A percentile compares a stretch with the other conserved stretches of the same genome.
Evolutionary conservation across 768 basidiomycete species (phyloP).

Genomic region (Pleurotus platypus): DNA sequence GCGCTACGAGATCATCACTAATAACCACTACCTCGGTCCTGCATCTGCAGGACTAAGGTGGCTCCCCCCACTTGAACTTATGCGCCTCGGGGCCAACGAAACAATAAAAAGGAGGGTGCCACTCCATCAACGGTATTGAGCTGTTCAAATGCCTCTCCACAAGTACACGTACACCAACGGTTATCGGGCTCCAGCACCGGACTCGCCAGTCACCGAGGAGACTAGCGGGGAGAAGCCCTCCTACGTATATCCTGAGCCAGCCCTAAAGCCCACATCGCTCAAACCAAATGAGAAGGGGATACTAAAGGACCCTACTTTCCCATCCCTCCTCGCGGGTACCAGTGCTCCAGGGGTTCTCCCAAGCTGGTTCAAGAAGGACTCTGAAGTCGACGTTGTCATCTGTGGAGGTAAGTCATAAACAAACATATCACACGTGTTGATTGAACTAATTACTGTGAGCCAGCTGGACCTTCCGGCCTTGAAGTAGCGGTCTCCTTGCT

Average conservation of each 20-base stretch:
- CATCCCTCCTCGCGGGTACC: neutral
- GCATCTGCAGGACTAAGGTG: neutral
- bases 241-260: neutral
- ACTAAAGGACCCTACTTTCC: neutral
- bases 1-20: neutral
- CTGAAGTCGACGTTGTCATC: neutral
- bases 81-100: neutral
- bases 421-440: neutral
- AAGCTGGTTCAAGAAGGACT: neutral
- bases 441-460: neutral
- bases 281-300: neutral
- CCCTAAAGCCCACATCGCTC: neutral
- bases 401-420: neutral
- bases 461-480: neutral
- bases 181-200: neutral
- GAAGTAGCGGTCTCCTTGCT: neutral
- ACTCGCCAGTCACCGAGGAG: neutral
- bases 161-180: neutral
- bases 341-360: neutral
- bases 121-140: neutral
- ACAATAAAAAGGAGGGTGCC: neutral
- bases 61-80: neutral
- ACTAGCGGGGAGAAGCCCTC: neutral
- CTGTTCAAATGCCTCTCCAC: neutral
- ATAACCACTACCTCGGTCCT: neutral